These are phyloP conservation scores for Zhuliangozyma blackwelliae DNA, from an alignment of 1,139 yeast species.

Conservation along the genomic window DNA sequence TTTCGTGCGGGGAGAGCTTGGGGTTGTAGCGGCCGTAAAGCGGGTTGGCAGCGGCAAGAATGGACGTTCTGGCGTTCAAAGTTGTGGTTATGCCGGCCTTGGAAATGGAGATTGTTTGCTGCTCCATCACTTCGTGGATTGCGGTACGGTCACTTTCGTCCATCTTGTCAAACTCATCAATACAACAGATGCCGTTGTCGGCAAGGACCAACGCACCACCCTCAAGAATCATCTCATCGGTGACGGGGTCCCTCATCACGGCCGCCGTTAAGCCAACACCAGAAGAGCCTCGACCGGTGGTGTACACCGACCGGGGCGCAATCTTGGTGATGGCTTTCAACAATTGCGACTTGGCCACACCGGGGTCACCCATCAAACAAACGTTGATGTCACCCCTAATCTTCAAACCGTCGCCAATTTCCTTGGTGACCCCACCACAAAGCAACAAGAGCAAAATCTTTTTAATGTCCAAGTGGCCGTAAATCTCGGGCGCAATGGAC, in stretches of 20 bases:
- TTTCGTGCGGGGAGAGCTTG: slow-evolving; percentile 84
- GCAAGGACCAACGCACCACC: slow-evolving; percentile 98
- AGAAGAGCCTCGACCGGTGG: slow-evolving; percentile 98
- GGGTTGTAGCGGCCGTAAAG: slow-evolving; percentile 94
- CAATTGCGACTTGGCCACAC: slow-evolving; percentile 97
- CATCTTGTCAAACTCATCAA: slow-evolving; percentile 99
- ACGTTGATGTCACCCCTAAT: slow-evolving; percentile 97
- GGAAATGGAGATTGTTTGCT: slow-evolving; percentile 94
- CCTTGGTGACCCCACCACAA: slow-evolving; percentile 95
- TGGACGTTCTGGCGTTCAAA: slow-evolving; percentile 91
- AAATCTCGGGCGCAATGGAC: slow-evolving; percentile 97
- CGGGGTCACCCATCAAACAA: slow-evolving; percentile 99
- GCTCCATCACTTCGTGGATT: slow-evolving; percentile 99
- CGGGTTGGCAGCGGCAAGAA: slow-evolving; percentile 97
- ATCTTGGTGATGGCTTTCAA: slow-evolving; percentile 87
- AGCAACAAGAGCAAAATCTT: slow-evolving; percentile 79
- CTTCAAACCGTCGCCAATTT: slow-evolving; percentile 92
- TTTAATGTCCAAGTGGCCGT: slow-evolving; percentile 89
- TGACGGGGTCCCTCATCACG: slow-evolving; percentile 96
- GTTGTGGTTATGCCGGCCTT: slow-evolving; percentile 98
- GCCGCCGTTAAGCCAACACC: slow-evolving; percentile 99
- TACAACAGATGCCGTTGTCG: slow-evolving; percentile 97
- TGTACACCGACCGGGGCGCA: slow-evolving; percentile 95
- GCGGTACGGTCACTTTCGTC: slow-evolving; percentile 96
- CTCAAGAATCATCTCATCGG: slow-evolving; percentile 97